phyloP scores from a whole-genome alignment of 139 green algal species.

The Chlamydomonas sphaeroides region DNA sequence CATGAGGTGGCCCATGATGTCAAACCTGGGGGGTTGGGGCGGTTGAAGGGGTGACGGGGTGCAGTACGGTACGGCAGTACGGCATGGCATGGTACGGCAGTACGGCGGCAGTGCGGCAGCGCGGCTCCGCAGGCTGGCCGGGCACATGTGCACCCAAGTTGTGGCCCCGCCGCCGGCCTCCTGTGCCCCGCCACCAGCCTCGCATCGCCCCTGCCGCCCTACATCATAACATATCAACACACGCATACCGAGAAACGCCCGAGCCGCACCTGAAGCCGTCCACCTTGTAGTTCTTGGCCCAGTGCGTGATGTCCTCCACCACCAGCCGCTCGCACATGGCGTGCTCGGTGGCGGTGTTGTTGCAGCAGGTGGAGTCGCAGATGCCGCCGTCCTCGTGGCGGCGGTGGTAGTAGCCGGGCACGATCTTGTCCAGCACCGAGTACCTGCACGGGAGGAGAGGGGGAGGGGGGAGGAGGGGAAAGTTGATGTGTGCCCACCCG shows the following conservation, averaged over 20 bases:
- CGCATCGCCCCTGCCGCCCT: neutral
- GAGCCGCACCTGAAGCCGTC: conserved; percentile 41
- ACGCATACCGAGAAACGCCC: neutral
- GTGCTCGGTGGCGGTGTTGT: conserved; percentile 93
- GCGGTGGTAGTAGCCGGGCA: conserved; percentile 94
- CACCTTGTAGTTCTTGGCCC: conserved; percentile 86
- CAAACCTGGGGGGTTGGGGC: no score
- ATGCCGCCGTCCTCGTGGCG: conserved; percentile 69
- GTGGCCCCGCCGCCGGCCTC: no score
- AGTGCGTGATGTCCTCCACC: conserved; percentile 89
- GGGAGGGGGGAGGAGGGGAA: neutral
- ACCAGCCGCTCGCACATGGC: conserved; percentile 87
- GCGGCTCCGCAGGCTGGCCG: no score
- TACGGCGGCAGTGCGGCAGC: no score
- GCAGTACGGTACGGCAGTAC: no score
- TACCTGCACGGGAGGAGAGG: conserved; percentile 39
- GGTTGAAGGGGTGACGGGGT: neutral
- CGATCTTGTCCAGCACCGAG: conserved; percentile 86
- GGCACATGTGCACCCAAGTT: no score
- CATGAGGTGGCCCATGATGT: conserved; percentile 93
- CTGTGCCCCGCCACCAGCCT: no score
- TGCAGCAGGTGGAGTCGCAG: conserved; percentile 84
- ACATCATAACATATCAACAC: no score
- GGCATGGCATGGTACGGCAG: no score
- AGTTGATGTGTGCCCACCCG: no score